phyloP scores from a whole-genome alignment of 176 grass and related monocot species.

The Zoysia japonica region DNA sequence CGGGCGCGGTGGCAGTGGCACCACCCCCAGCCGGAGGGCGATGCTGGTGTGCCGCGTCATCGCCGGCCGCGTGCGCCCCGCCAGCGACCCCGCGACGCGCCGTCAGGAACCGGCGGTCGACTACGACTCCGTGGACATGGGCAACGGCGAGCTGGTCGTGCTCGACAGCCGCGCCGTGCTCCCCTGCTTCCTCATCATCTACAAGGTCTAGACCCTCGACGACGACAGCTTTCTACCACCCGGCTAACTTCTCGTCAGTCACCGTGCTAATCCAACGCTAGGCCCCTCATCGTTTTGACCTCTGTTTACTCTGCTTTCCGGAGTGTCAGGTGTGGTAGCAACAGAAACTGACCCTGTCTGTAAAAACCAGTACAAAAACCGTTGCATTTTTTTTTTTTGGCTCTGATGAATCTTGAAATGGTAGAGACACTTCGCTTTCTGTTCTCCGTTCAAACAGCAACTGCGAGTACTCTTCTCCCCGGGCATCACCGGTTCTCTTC shows the following conservation, averaged over 20 bases:
- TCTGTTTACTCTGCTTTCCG: constrained; percentile 32
- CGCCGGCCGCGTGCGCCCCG: constrained; percentile 49
- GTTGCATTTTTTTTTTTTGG: neutral
- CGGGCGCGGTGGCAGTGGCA: too few species aligned
- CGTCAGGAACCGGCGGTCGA: neutral
- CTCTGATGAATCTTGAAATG: constrained; percentile 40
- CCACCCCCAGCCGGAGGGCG: constrained; percentile 19
- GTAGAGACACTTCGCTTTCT: constrained; percentile 45
- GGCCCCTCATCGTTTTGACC: neutral
- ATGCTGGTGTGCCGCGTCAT: constrained; percentile 83
- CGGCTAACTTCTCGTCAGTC: constrained; percentile 31
- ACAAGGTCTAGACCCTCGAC: constrained; percentile 42
- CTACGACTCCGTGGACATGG: constrained; percentile 57
- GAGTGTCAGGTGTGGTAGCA: constrained; percentile 31
- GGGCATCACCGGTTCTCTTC: neutral
- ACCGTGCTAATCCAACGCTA: neutral
- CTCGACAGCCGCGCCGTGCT: constrained; percentile 66
- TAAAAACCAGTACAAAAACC: constrained; percentile 30
- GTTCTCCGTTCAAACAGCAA: constrained; percentile 29
- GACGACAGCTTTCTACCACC: constrained; percentile 7
- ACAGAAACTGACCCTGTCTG: constrained; percentile 34
- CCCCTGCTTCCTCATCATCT: constrained; percentile 75
- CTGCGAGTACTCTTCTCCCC: neutral
- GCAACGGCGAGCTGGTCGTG: constrained; percentile 60
- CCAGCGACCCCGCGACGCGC: constrained; percentile 12